phyloP scores from a whole-genome alignment of 2,329 filamentous ascomycete genomes.

The Penicillium sp. region DNA sequence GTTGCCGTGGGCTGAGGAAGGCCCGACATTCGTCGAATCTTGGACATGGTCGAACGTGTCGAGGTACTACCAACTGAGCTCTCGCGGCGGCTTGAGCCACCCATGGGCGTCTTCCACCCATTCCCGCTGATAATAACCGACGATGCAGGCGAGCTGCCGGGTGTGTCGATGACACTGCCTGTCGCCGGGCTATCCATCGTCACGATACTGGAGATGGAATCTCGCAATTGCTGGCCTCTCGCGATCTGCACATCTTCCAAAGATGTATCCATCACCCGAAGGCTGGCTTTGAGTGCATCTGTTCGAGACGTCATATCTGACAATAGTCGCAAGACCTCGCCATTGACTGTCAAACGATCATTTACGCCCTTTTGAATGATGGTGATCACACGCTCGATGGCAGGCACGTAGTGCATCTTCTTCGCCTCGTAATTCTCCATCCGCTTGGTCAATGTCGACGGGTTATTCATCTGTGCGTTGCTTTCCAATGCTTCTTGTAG shows the following conservation, averaged over 20 bases:
- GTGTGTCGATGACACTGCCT: conserved; percentile 68
- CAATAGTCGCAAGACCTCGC: conserved; percentile 84
- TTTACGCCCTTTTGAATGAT: conserved; percentile 96
- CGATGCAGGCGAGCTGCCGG: conserved; percentile 68
- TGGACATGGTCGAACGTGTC: conserved; percentile 41
- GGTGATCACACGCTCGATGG: conserved; percentile 83
- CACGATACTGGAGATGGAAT: conserved; percentile 89
- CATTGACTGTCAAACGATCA: conserved; percentile 93
- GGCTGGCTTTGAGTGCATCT: conserved; percentile 71
- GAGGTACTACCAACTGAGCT: conserved; percentile 45
- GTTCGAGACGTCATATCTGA: conserved; percentile 82
- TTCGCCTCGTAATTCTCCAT: conserved; percentile 94
- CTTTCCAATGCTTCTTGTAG: conserved; percentile 76
- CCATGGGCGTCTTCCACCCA: conserved; percentile 50
- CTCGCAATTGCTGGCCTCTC: conserved; percentile 73
- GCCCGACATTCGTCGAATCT: conserved; percentile 48
- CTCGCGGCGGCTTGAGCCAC: conserved; percentile 47
- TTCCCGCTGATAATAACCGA: conserved; percentile 59
- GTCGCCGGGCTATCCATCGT: conserved; percentile 74
- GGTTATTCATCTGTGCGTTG: conserved; percentile 70
- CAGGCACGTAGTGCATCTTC: conserved; percentile 88
- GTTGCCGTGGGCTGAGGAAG: conserved; percentile 40
- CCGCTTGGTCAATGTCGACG: conserved; percentile 70
- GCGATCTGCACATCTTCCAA: conserved; percentile 67
- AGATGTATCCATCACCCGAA: conserved; percentile 70